Base-by-base conservation (phyloP, 495 filamentous ascomycete genomes). In the Xylaria longipes region DNA sequence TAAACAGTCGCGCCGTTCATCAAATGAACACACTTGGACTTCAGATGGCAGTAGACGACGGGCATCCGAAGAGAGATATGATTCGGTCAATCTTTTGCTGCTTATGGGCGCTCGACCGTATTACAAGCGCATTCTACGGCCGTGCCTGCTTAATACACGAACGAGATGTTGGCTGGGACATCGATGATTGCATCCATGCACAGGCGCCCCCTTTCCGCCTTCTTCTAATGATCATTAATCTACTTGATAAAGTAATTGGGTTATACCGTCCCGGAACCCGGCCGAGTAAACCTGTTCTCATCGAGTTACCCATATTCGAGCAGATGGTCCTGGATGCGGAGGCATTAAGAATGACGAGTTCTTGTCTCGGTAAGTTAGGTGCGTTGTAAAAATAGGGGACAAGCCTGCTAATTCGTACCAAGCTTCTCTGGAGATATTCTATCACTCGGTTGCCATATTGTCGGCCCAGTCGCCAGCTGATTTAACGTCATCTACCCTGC, bases 371-470 rank as follows among this genome's bases (percentile, higher is more conserved):
- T 85, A 80, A 74, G 82, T 80, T 43, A 14, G 57, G 8, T 14
- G n/a, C 29, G 6, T 20, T 25, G 11, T 14, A 1, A n/a, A 43
- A 58, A 41, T 35, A 33, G 39, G 73, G 45, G 11, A 14, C 25
- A 48, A 25, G 6, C 22, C 20, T 69, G 29, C 71, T 77, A 15
- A 77, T 72, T 71, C 22, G 41, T 68, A 20, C 0, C 33, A 58
- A 91, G 90, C 86, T 1, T 86, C 91, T 0, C 76, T 93, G 5
- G 91, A 93, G 72, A 83, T 91, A 6, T 89, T 90, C 65, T 93
- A 94, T 73, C 90, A 93, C 73, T 87, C 88, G 12, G 88, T 93
- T 7, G 88, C 87, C 29, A 91, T 93, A 52, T 82, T 92, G 1
- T 87, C 85, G 0, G 85, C 82, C 29, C 81, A 76, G 31, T 71